phyloP scores from a whole-genome alignment of 2,329 filamentous ascomycete genomes.

The Fusarium odoratissimum region DNA sequence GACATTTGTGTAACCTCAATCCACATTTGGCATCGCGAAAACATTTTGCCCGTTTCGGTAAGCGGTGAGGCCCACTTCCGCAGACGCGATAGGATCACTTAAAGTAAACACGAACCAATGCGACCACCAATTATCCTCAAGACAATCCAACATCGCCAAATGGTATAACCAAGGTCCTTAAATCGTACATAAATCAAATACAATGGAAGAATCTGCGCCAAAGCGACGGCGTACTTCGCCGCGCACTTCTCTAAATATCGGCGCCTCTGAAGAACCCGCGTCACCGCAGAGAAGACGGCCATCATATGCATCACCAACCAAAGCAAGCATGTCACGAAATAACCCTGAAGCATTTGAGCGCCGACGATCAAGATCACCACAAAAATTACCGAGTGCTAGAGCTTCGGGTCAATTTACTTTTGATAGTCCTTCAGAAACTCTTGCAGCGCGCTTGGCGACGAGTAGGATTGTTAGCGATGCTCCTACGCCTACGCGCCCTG shows the following conservation, averaged over 20 bases:
- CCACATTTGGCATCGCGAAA: background rate
- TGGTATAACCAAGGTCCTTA: slow-evolving; percentile 3
- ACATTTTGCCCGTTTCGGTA: slow-evolving; percentile 16
- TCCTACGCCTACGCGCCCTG: slow-evolving; percentile 27
- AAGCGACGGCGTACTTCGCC: slow-evolving; percentile 75
- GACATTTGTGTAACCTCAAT: background rate
- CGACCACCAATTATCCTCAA: slow-evolving; percentile 31
- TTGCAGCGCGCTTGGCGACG: slow-evolving; percentile 48
- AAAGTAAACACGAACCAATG: slow-evolving; percentile 45
- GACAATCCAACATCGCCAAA: slow-evolving; percentile 11
- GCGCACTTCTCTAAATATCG: slow-evolving; percentile 48
- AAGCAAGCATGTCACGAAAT: slow-evolving; percentile 70
- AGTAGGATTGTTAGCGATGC: slow-evolving; percentile 42
- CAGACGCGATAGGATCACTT: slow-evolving; percentile 38
- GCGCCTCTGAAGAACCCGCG: slow-evolving; percentile 43
- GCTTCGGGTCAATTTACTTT: slow-evolving; percentile 17
- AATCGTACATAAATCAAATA: background rate
- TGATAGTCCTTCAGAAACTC: slow-evolving; percentile 45
- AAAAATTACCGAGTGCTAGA: slow-evolving; percentile 43
- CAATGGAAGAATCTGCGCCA: slow-evolving; percentile 66
- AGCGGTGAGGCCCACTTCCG: slow-evolving; percentile 44
- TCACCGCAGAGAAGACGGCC: slow-evolving; percentile 54
- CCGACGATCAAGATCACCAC: slow-evolving; percentile 53
- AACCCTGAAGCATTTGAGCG: slow-evolving; percentile 68
- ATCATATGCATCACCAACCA: slow-evolving; percentile 76